These are phyloP conservation scores for Theobroma grandiflorum DNA, from an alignment of 441 rosid species.

Conservation along the genomic window DNA sequence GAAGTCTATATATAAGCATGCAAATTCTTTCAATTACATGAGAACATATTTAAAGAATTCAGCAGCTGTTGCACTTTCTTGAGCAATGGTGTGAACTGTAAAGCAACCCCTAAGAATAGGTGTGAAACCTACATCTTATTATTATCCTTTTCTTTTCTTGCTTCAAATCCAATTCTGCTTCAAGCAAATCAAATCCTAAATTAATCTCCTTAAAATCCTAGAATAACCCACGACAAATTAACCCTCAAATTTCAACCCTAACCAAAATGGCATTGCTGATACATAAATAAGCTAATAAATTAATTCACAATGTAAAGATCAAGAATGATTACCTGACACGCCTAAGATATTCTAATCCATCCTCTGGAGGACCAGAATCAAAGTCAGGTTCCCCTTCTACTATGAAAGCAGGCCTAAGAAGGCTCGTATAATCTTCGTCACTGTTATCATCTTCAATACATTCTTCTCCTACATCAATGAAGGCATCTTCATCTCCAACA, in stretches of 20 bases:
- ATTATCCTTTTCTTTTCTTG: too few species aligned
- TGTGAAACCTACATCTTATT: not conserved
- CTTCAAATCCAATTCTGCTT: too few species aligned
- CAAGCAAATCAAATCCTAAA: too few species aligned
- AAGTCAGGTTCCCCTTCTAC: slow-evolving; percentile 93
- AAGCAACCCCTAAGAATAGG: not conserved
- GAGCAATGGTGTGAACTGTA: not conserved
- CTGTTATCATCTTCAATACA: slow-evolving; percentile 66
- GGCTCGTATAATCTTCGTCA: slow-evolving; percentile 72
- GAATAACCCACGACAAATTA: too few species aligned
- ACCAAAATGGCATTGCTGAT: not conserved
- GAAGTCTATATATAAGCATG: not conserved
- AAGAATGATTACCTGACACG: slow-evolving; percentile 72
- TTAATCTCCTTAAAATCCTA: too few species aligned
- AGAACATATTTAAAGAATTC: not conserved
- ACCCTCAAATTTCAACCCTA: not conserved
- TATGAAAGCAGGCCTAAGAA: slow-evolving; percentile 80
- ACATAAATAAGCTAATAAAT: not conserved
- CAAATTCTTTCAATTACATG: not conserved
- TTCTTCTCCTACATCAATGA: slow-evolving; percentile 42
- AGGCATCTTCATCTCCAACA: slow-evolving; percentile 35
- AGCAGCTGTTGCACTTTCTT: not conserved
- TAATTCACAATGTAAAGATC: not conserved
- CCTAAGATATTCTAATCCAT: slow-evolving; percentile 86
- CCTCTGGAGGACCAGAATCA: slow-evolving; percentile 89